These are phyloP conservation scores for Neurospora sublineolata DNA, from an alignment of 495 filamentous ascomycete genomes.

Conservation along the genomic window DNA sequence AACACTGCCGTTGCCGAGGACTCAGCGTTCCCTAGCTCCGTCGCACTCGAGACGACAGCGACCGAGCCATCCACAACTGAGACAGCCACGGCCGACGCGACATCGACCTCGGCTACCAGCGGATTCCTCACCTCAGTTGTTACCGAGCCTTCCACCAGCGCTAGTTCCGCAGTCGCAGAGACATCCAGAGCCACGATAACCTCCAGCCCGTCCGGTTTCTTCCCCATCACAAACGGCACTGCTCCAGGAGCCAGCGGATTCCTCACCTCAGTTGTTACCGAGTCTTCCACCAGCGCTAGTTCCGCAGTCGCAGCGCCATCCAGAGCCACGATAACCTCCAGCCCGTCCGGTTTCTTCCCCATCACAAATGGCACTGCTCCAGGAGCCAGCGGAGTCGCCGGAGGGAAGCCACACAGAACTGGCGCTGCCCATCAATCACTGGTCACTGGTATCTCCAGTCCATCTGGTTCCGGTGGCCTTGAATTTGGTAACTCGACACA, in stretches of 20 bases:
- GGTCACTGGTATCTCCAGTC: not conserved
- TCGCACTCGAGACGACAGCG: not conserved
- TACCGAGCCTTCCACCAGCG: not conserved
- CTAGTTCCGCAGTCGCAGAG: not conserved
- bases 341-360: not conserved
- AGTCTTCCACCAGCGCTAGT: not conserved
- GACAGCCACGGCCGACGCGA: not conserved
- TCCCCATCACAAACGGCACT: not conserved
- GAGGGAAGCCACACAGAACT: not conserved
- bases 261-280: not conserved
- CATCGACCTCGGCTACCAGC: not conserved
- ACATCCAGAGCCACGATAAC: not conserved
- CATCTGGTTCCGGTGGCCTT: not conserved
- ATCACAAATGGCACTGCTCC: constrained; percentile 1
- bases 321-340: not conserved
- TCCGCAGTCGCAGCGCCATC: not conserved
- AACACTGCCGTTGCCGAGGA: not conserved
- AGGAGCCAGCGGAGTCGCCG: not conserved
- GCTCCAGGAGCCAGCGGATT: not conserved
- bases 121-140: not conserved
- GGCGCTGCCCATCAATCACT: not conserved
- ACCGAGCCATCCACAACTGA: not conserved
- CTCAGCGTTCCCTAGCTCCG: not conserved
- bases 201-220: not conserved
- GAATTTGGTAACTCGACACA: not conserved